Percentiles rank a stretch among this genome's conserved stretches.
Conservation (phyloP, 768 basidiomycete genomes). For the Boletellus sp. region DNA sequence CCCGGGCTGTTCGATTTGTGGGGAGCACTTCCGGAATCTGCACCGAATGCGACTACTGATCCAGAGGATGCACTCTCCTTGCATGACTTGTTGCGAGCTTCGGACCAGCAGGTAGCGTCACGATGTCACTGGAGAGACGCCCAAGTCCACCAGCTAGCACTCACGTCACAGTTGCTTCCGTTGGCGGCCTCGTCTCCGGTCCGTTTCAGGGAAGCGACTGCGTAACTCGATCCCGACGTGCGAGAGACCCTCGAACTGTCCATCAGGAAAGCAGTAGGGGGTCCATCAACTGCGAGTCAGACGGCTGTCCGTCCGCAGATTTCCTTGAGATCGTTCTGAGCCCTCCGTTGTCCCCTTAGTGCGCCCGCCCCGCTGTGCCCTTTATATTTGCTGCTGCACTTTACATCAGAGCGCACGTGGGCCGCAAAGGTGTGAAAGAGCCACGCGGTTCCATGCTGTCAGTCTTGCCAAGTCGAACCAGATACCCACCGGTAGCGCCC, state of each 20-base stretch:
- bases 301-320: constrained; percentile 66
- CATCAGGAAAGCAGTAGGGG: constrained; percentile 70
- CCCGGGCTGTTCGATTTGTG: constrained; percentile 49
- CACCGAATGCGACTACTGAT: constrained; percentile 53
- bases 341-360: neutral
- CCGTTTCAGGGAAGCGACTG: constrained; percentile 84
- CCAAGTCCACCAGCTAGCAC: constrained; percentile 40
- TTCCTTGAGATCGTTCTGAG: constrained; percentile 66
- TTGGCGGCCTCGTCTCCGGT: constrained; percentile 69
- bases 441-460: no score
- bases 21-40: constrained; percentile 52
- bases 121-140: constrained; percentile 99
- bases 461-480: no score
- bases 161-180: constrained; percentile 60
- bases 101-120: constrained; percentile 72
- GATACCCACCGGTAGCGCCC: no score
- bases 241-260: constrained; percentile 70
- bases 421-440: no score
- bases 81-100: constrained; percentile 55
- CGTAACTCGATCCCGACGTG: constrained; percentile 53
- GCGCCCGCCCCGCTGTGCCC: neutral
- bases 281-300: constrained; percentile 34
- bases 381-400: neutral
- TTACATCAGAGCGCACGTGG: neutral
- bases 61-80: constrained; percentile 60